A percentile compares a stretch with the other conserved stretches of the same genome.
phyloP scores from a whole-genome alignment of 169 alveolate genomes.

The Babesia bigemina region DNA sequence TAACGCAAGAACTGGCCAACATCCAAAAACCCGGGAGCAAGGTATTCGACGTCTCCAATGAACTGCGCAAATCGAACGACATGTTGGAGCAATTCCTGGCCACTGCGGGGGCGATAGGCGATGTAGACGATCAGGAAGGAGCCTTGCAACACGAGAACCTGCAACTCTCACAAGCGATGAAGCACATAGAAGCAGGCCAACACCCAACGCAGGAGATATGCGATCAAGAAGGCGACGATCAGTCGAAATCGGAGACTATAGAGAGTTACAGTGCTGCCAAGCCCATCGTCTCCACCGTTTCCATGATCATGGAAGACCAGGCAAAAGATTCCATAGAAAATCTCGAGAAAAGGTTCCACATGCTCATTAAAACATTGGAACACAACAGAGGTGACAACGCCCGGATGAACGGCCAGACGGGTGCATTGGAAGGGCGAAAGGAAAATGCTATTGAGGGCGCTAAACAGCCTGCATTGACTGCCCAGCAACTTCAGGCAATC shows the following conservation, averaged over 20 bases:
- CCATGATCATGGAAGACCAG: not conserved
- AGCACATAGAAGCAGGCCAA: not conserved
- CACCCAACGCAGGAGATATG: not conserved
- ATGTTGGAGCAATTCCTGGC: slow-evolving; percentile 36
- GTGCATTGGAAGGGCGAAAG: not conserved
- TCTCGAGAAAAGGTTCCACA: slow-evolving; percentile 44
- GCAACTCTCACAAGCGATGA: slow-evolving; percentile 6
- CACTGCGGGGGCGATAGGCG: not conserved
- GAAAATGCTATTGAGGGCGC: not conserved
- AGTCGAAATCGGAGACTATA: not conserved
- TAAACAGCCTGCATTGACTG: too few relatives aligned
- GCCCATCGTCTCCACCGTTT: slow-evolving; percentile 23
- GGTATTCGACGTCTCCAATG: slow-evolving; percentile 51
- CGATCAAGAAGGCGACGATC: not conserved
- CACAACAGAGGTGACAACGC: not conserved
- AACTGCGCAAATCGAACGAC: slow-evolving; percentile 42
- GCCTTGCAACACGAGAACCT: slow-evolving; percentile 25
- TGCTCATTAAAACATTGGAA: slow-evolving; percentile 22
- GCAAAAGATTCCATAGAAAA: not conserved
- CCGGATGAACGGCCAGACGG: not conserved
- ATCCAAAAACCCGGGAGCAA: slow-evolving; percentile 3
- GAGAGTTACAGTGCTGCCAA: not conserved
- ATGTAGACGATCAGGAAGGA: not conserved
- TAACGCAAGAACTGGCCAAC: not conserved
- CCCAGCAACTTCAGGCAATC: not conserved